Base-by-base conservation (phyloP, 352 stramenopile genomes). In the Achlya hypogyna region DNA sequence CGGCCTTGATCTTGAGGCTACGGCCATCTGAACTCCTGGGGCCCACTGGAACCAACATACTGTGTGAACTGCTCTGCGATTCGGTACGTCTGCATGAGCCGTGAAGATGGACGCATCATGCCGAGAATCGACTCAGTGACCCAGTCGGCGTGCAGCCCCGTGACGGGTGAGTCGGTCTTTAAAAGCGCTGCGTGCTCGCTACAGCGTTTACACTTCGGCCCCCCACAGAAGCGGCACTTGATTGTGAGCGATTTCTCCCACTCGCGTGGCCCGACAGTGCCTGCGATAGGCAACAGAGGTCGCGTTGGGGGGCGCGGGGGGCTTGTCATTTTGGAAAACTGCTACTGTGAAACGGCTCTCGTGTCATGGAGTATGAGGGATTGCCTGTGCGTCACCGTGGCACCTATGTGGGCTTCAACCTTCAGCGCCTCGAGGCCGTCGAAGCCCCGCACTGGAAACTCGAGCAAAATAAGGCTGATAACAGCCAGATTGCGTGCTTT, bases 51-150 rank as follows among this genome's bases (percentile, higher is more conserved):
- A 40, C 22, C n/a, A 3, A 27, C 16, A 67, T 49, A 92, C 84
- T 86, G 86, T 60, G 88, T 73, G 70, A 93, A 93, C 62, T 93
- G 84, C 52, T 87, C 73, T 1, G 76, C 82, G 53, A 93, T 87
- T 63, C 87, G 71, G 70, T 93, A 89, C 51, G 87, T 79, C 56
- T 78, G 81, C 74, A 95, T 93, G 32, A 96, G 76, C 22, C 83
- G 63, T 22, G 83, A 89, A 16, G 82, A 94, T 32, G 87, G 88
- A 25, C 88, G 77, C 83, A 96, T 94, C 86, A 96, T 96, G n/a
- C 79, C 87, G 34, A 96, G 74, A 8, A 95, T 82, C 38, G 80
- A 83, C 47, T 95, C 82, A 0, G 83, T 88, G 22, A 96, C 83
- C 87, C 83, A 95, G 75, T 93, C 79, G n/a, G 84, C 84, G 51